A percentile compares a stretch with the other conserved stretches of the same genome.
Evolutionary conservation across 345 rosid species (phyloP).

Genomic region (Sisymbrium altissimum): DNA sequence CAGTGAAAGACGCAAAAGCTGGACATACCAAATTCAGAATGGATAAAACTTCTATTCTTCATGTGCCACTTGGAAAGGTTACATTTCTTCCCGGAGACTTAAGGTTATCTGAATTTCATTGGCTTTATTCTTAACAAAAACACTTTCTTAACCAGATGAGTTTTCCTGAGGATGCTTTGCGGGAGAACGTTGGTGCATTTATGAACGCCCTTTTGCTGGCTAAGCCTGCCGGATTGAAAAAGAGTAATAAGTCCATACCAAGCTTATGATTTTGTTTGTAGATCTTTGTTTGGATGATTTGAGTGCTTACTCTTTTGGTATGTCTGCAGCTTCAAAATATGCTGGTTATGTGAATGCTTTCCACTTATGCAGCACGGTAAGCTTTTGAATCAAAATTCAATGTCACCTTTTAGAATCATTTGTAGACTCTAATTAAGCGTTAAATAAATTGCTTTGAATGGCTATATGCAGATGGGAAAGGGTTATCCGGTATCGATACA

Average conservation of each 20-base stretch:
- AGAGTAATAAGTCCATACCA: slow-evolving; percentile 47
- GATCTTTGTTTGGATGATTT: slow-evolving; percentile 3
- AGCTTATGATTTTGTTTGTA: not conserved
- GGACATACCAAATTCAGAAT: slow-evolving; percentile 78
- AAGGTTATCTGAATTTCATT: not conserved
- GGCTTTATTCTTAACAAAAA: slow-evolving; percentile 16
- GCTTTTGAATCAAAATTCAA: slow-evolving; percentile 26
- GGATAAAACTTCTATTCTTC: slow-evolving; percentile 91
- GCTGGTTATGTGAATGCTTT: slow-evolving; percentile 83
- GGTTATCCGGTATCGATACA: slow-evolving; percentile 82
- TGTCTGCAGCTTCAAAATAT: slow-evolving; percentile 78
- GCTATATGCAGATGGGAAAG: slow-evolving; percentile 75
- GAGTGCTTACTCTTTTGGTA: not conserved
- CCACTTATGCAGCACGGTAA: slow-evolving; percentile 80
- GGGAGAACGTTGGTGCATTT: slow-evolving; percentile 88
- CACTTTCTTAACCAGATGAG: slow-evolving; percentile 46
- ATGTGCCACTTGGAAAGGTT: slow-evolving; percentile 94
- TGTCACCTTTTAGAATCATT: not conserved
- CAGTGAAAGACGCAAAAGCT: slow-evolving; percentile 74
- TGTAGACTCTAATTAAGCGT: not conserved
- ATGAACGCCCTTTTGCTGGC: slow-evolving; percentile 86
- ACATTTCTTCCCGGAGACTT: not conserved
- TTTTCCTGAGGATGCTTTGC: slow-evolving; percentile 64
- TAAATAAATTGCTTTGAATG: not conserved
- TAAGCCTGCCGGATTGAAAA: slow-evolving; percentile 94